These are phyloP conservation scores for Chaetoceros muelleri DNA, from an alignment of 108 stramenopile genomes.

Conservation along the genomic window DNA sequence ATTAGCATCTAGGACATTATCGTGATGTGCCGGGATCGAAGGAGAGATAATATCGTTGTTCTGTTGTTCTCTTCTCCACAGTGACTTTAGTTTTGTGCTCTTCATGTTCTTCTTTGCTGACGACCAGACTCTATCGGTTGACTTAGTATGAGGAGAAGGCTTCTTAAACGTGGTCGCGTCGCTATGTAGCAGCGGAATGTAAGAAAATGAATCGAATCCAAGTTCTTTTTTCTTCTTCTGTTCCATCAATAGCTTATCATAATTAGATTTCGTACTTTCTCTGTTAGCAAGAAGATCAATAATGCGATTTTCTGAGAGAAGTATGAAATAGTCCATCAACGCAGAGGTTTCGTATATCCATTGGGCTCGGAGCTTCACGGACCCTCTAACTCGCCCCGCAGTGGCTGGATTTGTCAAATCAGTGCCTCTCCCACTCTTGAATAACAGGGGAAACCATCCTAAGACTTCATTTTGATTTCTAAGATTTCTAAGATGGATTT, in stretches of 20 bases:
- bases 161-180: too few species aligned
- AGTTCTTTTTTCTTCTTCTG: conserved; percentile 32
- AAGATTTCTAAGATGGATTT: conserved; percentile 60
- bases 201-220: conserved; percentile 7
- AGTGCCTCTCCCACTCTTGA: conserved; percentile 43
- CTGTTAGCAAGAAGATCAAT: conserved; percentile 23
- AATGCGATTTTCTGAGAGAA: conserved; percentile 47
- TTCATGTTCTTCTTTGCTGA: too few species aligned
- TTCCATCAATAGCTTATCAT: conserved; percentile 24
- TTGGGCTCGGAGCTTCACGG: conserved; percentile 66
- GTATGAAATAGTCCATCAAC: conserved; percentile 54
- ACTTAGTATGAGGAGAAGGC: too few species aligned
- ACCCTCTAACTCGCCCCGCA: conserved; percentile 56
- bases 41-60: too few species aligned
- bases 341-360: conserved; percentile 64
- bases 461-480: conserved; percentile 56
- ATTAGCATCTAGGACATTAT: too few species aligned
- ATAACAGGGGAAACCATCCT: conserved; percentile 83
- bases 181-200: conserved; percentile 1
- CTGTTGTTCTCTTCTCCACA: too few species aligned
- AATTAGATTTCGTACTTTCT: conserved; percentile 47
- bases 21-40: too few species aligned
- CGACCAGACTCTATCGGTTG: too few species aligned
- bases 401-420: conserved; percentile 36
- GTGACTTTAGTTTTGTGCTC: too few species aligned